Base-by-base conservation (phyloP, 1,139 yeast genomes). In the Meyerozyma elateridarum region DNA sequence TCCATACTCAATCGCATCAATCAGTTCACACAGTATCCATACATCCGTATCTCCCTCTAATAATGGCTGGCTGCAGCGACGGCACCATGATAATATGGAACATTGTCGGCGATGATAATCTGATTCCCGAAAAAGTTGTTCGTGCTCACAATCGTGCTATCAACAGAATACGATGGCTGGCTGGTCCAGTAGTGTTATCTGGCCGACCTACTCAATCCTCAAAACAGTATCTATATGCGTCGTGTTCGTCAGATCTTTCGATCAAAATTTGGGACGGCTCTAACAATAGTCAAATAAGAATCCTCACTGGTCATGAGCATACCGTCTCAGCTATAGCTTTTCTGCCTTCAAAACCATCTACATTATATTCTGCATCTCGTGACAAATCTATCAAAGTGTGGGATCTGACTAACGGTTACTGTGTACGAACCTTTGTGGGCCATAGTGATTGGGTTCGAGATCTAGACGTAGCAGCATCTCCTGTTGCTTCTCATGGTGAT, bases 381-480 rank as follows among this genome's bases (percentile, higher is more conserved):
- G 97, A 89, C 53, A 69, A 68, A 15, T 63, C 85, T 0, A 70
- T 85, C 3, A 78, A 80, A 40, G 54, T 82, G 2, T 89, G 96
- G 96, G 93, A 87, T 49, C 56, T 79, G 12, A 56, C 64, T 11
- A 69, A 76, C 5, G 96, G 95, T 0, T 77, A 73, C 62, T 77
- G 89, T 37, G 49, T 75, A 18, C 70, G 73, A 38, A 75, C 84
- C 1, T 76, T 85, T 39, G 64, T 72, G 6, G 93, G 91, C 1
- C 96, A 89, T 54, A 73, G 85, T 20, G 96, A 87, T 45, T 89
- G 97, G 97, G 88, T 87, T 7, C 66, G 95, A 42, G 68, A 75
- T 15, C 52, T 87, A 6, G 81, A 77, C 38, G 69, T 54, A 3
- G 51, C 50, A 1, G 32, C 29, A 12, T 13, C 20, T 6, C 19